Evolutionary conservation across 2,329 filamentous ascomycete genomes (phyloP).

Genomic region (Botrytis fabae): DNA sequence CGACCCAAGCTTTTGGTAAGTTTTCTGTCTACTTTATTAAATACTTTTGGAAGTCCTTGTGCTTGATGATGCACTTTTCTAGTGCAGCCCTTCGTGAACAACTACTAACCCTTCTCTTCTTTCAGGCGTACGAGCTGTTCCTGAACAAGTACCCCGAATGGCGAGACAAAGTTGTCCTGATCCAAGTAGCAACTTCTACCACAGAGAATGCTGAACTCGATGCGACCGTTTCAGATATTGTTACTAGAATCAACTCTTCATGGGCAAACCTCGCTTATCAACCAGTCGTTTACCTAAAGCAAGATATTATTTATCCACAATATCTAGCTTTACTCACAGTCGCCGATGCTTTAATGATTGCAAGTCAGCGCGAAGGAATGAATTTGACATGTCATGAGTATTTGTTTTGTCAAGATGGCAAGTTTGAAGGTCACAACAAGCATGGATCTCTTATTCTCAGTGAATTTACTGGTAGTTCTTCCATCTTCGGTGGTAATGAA

Average conservation of each 20-base stretch:
- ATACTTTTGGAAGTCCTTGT: background rate
- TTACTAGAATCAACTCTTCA: conserved; percentile 87
- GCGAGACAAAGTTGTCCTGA: conserved; percentile 83
- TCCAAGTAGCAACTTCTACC: conserved; percentile 90
- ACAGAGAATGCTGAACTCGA: conserved; percentile 87
- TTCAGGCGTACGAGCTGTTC: conserved; percentile 75
- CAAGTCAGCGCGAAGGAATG: conserved; percentile 95
- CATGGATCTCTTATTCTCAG: conserved; percentile 88
- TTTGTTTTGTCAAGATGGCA: conserved; percentile 87
- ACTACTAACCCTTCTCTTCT: background rate
- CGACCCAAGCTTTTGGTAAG: conserved; percentile 76
- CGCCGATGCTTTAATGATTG: conserved; percentile 91
- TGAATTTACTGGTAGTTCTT: conserved; percentile 91
- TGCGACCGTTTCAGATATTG: conserved; percentile 87
- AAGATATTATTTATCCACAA: conserved; percentile 89
- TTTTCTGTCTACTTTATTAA: background rate
- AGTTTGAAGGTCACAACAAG: conserved; percentile 67
- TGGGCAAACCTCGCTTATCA: conserved; percentile 91
- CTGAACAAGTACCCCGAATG: conserved; percentile 91
- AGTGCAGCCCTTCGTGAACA: background rate
- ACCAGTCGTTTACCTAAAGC: conserved; percentile 88
- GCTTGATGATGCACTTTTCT: background rate
- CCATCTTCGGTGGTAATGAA: conserved; percentile 77
- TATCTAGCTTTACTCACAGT: conserved; percentile 90
- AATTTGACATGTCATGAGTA: conserved; percentile 95